These are phyloP conservation scores for Rhodamnia argentea DNA, from an alignment of 345 rosid genomes.

Conservation along the genomic window DNA sequence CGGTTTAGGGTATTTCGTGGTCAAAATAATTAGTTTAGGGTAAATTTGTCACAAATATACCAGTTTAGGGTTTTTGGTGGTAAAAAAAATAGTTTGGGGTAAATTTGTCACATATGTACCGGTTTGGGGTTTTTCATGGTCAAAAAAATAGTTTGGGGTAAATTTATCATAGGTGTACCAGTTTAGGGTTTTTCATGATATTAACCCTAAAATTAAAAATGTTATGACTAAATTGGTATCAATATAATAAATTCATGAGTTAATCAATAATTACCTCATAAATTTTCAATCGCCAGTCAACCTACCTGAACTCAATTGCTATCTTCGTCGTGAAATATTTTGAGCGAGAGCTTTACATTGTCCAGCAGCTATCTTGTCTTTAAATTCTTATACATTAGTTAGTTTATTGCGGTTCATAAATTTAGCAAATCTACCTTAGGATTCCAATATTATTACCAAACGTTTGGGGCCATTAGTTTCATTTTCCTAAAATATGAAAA, in stretches of 20 bases:
- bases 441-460: background rate
- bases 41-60: no score
- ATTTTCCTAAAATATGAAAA: background rate
- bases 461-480: background rate
- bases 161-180: no score
- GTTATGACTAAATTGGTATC: fast-evolving
- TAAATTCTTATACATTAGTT: background rate
- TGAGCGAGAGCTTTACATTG: background rate
- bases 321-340: background rate
- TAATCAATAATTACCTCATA: background rate
- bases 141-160: no score
- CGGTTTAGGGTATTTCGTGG: no score
- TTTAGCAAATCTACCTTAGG: background rate
- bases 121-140: no score
- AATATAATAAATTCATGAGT: background rate
- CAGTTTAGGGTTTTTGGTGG: no score
- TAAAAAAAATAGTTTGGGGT: no score
- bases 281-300: background rate
- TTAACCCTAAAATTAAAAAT: background rate
- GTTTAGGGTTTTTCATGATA: no score
- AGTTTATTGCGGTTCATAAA: background rate
- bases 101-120: no score
- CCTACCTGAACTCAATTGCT: background rate
- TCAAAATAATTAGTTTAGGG: no score
- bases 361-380: background rate